These are phyloP conservation scores for Stephanodiscus minutulus DNA, from an alignment of 108 stramenopile genomes.

Conservation along the genomic window DNA sequence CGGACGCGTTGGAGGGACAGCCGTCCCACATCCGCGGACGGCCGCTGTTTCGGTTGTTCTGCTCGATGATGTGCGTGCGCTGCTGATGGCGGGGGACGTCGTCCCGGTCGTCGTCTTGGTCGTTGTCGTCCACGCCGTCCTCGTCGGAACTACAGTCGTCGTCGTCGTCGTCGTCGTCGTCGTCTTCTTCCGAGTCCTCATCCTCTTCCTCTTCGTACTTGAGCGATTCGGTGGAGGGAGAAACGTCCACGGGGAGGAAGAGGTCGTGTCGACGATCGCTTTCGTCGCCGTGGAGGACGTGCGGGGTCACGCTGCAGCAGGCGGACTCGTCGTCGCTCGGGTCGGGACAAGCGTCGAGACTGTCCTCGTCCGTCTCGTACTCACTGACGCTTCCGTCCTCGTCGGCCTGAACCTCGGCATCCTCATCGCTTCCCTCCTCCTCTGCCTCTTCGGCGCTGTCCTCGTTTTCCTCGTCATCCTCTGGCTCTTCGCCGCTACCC, in stretches of 20 bases:
- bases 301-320: background rate
- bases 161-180: constrained; percentile 30
- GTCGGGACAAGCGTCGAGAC: background rate
- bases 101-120: background rate
- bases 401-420: background rate
- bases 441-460: no score
- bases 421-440: background rate
- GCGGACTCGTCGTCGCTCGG: constrained; percentile 5
- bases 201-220: constrained; percentile 29
- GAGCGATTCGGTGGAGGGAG: constrained; percentile 29
- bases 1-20: background rate
- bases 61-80: constrained; percentile 20
- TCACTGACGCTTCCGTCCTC: background rate
- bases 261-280: constrained; percentile 18
- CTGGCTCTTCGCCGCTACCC: background rate
- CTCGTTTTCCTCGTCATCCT: constrained; percentile 4
- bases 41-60: constrained; percentile 10
- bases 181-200: constrained; percentile 18
- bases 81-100: background rate
- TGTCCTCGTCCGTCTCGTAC: background rate
- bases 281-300: background rate
- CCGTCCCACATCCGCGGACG: constrained; percentile 26
- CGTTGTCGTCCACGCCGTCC: constrained; percentile 6
- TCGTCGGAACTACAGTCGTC: constrained; percentile 17
- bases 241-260: constrained; percentile 23